These are phyloP conservation scores for Crotalaria pallida DNA, from an alignment of 306 rosid species.

Conservation along the genomic window DNA sequence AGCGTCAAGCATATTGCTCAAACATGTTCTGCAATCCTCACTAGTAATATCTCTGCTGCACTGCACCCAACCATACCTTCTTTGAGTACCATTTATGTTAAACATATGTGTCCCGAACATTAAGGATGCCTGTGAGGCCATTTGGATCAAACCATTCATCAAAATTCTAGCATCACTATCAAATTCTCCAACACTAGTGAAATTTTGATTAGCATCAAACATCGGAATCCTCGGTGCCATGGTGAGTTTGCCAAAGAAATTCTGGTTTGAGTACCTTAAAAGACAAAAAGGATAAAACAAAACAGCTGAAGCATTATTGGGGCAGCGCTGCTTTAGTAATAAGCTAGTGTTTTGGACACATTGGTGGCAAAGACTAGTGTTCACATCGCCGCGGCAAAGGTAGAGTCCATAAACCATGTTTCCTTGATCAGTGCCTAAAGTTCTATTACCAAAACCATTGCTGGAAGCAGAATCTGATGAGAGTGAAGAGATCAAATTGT, in stretches of 20 bases:
- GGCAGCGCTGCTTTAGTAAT: conserved; percentile 33
- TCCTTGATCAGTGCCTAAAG: conserved; percentile 17
- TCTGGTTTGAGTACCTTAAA: conserved; percentile 31
- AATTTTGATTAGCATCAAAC: conserved; percentile 34
- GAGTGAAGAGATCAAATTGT: conserved; percentile 19
- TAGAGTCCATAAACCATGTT: conserved; percentile 31
- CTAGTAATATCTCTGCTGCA: conserved; percentile 37
- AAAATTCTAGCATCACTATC: conserved; percentile 36
- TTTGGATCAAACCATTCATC: conserved; percentile 41
- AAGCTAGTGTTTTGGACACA: conserved; percentile 36
- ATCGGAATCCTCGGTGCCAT: conserved; percentile 30
- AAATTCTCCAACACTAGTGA: conserved; percentile 36
- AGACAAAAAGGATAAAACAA: conserved; percentile 39
- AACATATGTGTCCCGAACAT: conserved; percentile 46
- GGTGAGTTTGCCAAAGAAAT: conserved; percentile 31
- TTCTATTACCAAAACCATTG: conserved; percentile 34
- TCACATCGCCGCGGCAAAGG: conserved; percentile 36
- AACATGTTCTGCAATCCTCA: conserved; percentile 41
- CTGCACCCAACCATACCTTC: conserved; percentile 44
- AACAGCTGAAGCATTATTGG: conserved; percentile 32
- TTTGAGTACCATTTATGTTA: conserved; percentile 43
- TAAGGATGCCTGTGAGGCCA: conserved; percentile 11
- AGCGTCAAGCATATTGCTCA: conserved; percentile 35
- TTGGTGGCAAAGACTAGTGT: conserved; percentile 24
- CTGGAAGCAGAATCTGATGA: conserved; percentile 31